Evolutionary conservation across 1,284 basidiomycete genomes (phyloP).

Genomic region (Tetrapyrgos nigripes): DNA sequence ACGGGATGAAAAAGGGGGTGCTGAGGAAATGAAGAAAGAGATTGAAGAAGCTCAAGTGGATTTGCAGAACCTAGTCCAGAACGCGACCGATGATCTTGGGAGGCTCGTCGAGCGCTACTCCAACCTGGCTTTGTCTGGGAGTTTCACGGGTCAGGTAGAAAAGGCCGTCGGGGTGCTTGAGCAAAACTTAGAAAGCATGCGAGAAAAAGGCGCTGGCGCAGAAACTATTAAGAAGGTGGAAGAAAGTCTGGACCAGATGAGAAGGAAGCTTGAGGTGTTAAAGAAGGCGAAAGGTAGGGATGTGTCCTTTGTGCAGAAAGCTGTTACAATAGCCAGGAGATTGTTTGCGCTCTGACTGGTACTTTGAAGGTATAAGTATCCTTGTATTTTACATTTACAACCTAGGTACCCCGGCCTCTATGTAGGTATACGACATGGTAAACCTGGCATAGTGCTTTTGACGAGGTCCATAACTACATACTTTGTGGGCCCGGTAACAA

Average conservation of each 20-base stretch:
- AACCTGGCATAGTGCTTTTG: too few relatives aligned
- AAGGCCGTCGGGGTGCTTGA: conserved; percentile 3
- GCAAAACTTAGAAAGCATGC: neutral
- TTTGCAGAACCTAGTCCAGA: neutral
- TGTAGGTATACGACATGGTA: too few relatives aligned
- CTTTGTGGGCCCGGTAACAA: too few relatives aligned
- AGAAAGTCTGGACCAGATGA: conserved; percentile 1
- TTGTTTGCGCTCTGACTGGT: too few relatives aligned
- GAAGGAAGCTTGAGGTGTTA: neutral
- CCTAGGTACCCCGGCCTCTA: too few relatives aligned
- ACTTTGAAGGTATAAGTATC: too few relatives aligned
- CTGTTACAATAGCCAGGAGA: too few relatives aligned
- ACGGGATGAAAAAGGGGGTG: neutral
- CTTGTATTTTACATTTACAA: too few relatives aligned
- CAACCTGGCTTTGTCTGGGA: conserved; percentile 5
- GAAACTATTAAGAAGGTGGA: neutral
- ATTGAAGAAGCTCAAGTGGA: neutral
- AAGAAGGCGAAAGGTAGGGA: too few relatives aligned
- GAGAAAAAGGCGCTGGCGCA: neutral
- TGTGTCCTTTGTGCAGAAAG: too few relatives aligned
- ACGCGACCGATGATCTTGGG: neutral
- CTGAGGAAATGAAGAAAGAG: neutral
- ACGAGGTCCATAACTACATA: too few relatives aligned
- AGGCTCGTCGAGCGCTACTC: neutral
- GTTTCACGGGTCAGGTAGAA: conserved; percentile 4